Evolutionary conservation across 768 basidiomycete species (phyloP).

Genomic region (Russula griseocarnosa): DNA sequence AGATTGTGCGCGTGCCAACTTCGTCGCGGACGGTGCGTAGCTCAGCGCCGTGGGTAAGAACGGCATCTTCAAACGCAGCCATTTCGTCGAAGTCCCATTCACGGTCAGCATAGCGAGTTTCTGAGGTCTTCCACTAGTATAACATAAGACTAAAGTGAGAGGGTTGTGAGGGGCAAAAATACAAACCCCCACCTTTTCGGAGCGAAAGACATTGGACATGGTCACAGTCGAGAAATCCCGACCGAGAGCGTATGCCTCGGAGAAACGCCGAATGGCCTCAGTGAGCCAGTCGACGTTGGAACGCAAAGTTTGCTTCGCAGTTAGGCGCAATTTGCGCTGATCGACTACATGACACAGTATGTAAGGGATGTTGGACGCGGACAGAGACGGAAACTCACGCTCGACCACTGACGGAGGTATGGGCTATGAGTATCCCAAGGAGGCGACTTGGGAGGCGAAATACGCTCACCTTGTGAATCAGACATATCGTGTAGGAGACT

Average conservation of each 20-base stretch:
- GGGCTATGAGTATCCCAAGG: slow-evolving; percentile 23
- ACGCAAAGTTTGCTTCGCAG: slow-evolving; percentile 48
- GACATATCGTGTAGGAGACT: slow-evolving; percentile 62
- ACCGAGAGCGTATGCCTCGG: slow-evolving; percentile 58
- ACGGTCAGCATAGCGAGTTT: slow-evolving; percentile 62
- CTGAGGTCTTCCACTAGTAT: slow-evolving; percentile 67
- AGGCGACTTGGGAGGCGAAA: slow-evolving; percentile 32
- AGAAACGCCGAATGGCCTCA: slow-evolving; percentile 67
- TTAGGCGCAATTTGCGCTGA: slow-evolving; percentile 54
- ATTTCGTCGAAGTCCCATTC: slow-evolving; percentile 69
- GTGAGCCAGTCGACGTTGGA: slow-evolving; percentile 78
- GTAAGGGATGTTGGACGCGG: background rate
- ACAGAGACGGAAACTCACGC: slow-evolving; percentile 40
- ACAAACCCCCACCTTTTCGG: slow-evolving; percentile 55
- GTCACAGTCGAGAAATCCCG: slow-evolving; percentile 57
- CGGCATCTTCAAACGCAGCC: slow-evolving; percentile 72
- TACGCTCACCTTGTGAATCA: slow-evolving; percentile 54
- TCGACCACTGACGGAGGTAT: slow-evolving; percentile 45
- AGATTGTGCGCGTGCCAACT: slow-evolving; percentile 60
- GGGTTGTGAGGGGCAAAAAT: background rate
- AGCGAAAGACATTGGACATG: slow-evolving; percentile 53
- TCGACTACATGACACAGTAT: slow-evolving; percentile 48
- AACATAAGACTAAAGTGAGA: slow-evolving; percentile 18
- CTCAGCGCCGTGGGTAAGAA: slow-evolving; percentile 69
- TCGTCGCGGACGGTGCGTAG: slow-evolving; percentile 75